Percentiles rank a stretch among this genome's conserved stretches.
Evolutionary conservation across 1,284 basidiomycete genomes (phyloP).

Genomic region (Cryptococcus sp.): DNA sequence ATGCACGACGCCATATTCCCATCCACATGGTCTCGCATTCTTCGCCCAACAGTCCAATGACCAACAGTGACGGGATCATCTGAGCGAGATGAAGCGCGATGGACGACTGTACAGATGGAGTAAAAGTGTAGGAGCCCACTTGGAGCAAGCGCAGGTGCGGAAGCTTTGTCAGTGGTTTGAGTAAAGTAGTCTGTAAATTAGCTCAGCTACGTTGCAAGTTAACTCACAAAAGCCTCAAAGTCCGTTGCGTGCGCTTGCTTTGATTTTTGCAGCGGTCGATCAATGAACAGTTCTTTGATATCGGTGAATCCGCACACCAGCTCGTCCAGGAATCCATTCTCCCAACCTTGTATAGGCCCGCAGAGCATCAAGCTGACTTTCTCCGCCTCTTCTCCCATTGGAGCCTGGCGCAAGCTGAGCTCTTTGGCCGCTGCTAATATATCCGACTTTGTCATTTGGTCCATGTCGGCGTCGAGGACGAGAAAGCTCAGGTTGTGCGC

Average conservation of each 20-base stretch:
- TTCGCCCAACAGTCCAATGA: slow-evolving; percentile 40
- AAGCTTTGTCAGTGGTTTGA: slow-evolving; percentile 31
- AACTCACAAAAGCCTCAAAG: slow-evolving; percentile 35
- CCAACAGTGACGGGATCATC: slow-evolving; percentile 30
- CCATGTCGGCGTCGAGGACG: slow-evolving; percentile 46
- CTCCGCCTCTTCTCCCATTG: slow-evolving; percentile 22
- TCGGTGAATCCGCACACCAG: slow-evolving; percentile 34
- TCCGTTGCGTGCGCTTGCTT: slow-evolving; percentile 22
- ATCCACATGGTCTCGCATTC: slow-evolving; percentile 46
- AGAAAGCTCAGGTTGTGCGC: slow-evolving; percentile 40
- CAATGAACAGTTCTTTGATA: slow-evolving; percentile 48
- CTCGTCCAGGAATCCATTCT: slow-evolving; percentile 31
- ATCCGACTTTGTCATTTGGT: slow-evolving; percentile 36
- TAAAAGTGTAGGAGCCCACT: slow-evolving; percentile 45
- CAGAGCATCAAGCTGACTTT: slow-evolving; percentile 44
- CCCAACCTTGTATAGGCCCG: slow-evolving; percentile 46
- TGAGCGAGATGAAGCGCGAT: slow-evolving; percentile 29
- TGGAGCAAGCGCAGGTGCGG: slow-evolving; percentile 41
- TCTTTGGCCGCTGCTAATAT: slow-evolving; percentile 32
- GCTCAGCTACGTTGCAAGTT: neutral
- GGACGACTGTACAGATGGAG: slow-evolving; percentile 18
- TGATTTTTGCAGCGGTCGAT: slow-evolving; percentile 41
- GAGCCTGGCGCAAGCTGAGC: slow-evolving; percentile 24
- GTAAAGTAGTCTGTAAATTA: slow-evolving; percentile 24
- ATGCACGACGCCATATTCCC: slow-evolving; percentile 37